phyloP scores from a whole-genome alignment of 148 eudicot species.

The Selenicereus undatus region DNA sequence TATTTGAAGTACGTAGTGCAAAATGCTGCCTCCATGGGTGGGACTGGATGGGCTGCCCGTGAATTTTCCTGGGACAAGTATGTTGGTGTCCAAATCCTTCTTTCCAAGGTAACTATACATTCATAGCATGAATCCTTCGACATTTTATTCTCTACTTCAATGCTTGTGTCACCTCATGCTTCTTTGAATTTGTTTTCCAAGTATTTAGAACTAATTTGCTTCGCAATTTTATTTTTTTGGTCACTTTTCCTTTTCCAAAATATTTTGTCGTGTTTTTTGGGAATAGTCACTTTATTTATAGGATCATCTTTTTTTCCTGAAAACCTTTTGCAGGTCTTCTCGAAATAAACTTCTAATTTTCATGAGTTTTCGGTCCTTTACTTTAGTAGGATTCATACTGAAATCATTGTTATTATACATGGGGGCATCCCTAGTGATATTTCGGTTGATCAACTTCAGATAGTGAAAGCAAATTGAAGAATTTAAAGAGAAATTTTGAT shows the following conservation, averaged over 20 bases:
- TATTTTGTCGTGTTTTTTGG: not conserved
- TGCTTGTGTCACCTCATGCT: not conserved
- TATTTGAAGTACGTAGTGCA: conserved; percentile 64
- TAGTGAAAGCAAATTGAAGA: not conserved
- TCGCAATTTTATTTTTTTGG: not conserved
- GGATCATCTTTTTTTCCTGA: too few relatives aligned
- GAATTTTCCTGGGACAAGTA: conserved; percentile 89
- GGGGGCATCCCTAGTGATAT: too few relatives aligned
- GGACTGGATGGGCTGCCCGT: conserved; percentile 65
- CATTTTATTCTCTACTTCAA: not conserved
- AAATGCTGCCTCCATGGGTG: conserved; percentile 74
- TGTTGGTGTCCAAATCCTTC: conserved; percentile 68
- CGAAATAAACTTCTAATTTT: not conserved
- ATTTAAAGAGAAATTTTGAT: not conserved
- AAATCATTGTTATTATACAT: too few relatives aligned
- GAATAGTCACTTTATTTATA: not conserved
- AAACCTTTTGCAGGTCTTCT: too few relatives aligned
- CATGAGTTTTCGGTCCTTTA: not conserved
- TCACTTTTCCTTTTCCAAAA: not conserved
- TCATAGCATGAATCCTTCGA: not conserved
- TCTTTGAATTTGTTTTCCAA: not conserved
- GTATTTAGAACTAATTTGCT: not conserved
- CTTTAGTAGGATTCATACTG: not conserved
- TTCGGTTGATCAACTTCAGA: not conserved
- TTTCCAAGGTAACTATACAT: conserved; percentile 54